Percentiles rank a stretch among this genome's conserved stretches.
Evolutionary conservation across 1,284 basidiomycete genomes (phyloP).

Genomic region (Heterobasidion occidentale): DNA sequence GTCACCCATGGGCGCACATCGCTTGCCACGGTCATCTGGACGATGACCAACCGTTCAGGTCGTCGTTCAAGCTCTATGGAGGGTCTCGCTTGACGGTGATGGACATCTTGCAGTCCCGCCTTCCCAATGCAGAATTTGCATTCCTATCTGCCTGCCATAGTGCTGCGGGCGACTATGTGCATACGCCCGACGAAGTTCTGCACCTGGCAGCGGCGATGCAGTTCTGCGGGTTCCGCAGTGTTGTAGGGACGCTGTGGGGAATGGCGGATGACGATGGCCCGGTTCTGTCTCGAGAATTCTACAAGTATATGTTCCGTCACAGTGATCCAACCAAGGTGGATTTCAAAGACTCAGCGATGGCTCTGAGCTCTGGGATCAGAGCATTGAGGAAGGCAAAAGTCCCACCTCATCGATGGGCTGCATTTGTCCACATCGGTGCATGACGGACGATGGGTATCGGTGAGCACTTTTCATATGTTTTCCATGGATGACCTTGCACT

Average conservation of each 20-base stretch:
- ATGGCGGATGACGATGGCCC: conserved; percentile 18
- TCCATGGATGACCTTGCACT: no score
- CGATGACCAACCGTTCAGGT: conserved; percentile 5
- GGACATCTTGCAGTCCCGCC: conserved; percentile 2
- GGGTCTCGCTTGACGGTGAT: conserved; percentile 2
- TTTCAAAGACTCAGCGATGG: not conserved
- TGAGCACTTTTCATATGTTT: no score
- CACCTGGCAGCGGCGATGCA: not conserved
- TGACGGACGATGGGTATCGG: no score
- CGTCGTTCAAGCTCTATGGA: conserved; percentile 4
- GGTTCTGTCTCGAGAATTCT: conserved; percentile 2
- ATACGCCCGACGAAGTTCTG: conserved; percentile 1
- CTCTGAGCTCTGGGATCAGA: not conserved
- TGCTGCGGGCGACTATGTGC: not conserved
- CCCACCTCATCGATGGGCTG: no score
- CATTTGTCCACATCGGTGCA: no score
- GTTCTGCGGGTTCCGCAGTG: conserved; percentile 24
- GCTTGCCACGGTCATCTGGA: conserved; percentile 7
- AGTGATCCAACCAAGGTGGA: not conserved
- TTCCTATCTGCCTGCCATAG: conserved; percentile 10
- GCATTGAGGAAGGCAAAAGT: not conserved
- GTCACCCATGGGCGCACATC: conserved; percentile 4
- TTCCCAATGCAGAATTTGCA: conserved; percentile 8
- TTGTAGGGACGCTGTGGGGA: conserved; percentile 29
- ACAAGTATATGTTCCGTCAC: not conserved